A percentile compares a stretch with the other conserved stretches of the same genome.
These are phyloP conservation scores for Coemansia sp. DNA, from an alignment of 192 early-diverging fungal genomes.

Conservation along the genomic window DNA sequence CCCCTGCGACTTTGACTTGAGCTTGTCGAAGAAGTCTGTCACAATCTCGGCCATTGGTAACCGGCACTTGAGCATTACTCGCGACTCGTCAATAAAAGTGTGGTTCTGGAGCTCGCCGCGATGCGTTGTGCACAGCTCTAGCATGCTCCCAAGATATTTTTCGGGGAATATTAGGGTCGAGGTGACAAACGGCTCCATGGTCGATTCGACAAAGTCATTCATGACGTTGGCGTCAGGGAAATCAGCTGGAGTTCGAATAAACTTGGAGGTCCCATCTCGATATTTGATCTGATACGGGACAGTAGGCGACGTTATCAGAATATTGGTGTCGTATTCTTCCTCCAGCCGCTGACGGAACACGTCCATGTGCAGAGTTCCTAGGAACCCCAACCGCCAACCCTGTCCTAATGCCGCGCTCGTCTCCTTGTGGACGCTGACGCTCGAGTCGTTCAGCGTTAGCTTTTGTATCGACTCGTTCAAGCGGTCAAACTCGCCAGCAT, in stretches of 20 bases:
- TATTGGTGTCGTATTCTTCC: constrained; percentile 87
- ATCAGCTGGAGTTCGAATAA: constrained; percentile 84
- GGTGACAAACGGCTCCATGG: constrained; percentile 90
- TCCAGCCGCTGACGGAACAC: constrained; percentile 94
- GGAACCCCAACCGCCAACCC: constrained; percentile 93
- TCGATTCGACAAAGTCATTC: constrained; percentile 59
- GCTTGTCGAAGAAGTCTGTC: constrained; percentile 92
- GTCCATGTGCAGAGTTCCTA: constrained; percentile 98
- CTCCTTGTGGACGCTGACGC: constrained; percentile 84
- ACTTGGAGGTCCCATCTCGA: constrained; percentile 25
- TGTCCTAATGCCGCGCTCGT: constrained; percentile 87
- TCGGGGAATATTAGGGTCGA: constrained; percentile 91
- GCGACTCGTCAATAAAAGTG: constrained; percentile 81
- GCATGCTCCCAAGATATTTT: constrained; percentile 72
- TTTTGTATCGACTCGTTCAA: constrained; percentile 90
- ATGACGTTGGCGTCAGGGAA: constrained; percentile 81
- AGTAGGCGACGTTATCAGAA: constrained; percentile 91
- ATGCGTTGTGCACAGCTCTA: constrained; percentile 68
- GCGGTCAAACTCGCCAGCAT: constrained; percentile 83
- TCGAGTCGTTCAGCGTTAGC: constrained; percentile 94
- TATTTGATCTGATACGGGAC: constrained; percentile 77
- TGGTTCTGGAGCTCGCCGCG: constrained; percentile 87
- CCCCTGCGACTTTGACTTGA: constrained; percentile 89
- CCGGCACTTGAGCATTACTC: constrained; percentile 83
- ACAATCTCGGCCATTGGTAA: constrained; percentile 94